Evolutionary conservation across 495 filamentous ascomycete species (phyloP).

Genomic region (Acidiella bohemica): DNA sequence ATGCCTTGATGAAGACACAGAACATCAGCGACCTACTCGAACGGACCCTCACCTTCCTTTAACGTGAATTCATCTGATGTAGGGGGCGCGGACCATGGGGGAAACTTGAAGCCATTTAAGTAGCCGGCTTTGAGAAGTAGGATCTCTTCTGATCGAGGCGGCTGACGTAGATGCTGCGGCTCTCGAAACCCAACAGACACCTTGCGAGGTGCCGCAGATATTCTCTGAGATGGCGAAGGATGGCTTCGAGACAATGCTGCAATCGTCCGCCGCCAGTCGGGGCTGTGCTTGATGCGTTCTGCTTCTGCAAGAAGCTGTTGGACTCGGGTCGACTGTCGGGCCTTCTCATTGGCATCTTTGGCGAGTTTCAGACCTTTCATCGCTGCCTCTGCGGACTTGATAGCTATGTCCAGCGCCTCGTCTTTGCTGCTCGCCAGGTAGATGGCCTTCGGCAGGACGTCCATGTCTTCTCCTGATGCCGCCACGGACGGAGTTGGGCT

Average conservation of each 20-base stretch:
- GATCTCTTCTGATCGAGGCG: slow-evolving; percentile 62
- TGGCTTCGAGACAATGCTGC: no score
- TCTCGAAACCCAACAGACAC: no score
- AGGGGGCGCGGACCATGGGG: slow-evolving; percentile 60
- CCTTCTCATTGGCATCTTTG: slow-evolving; percentile 39
- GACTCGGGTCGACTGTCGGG: slow-evolving; percentile 48
- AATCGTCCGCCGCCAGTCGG: slow-evolving; percentile 4
- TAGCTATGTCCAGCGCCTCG: slow-evolving; percentile 57
- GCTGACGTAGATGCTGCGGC: slow-evolving; percentile 19
- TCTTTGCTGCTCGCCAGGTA: slow-evolving; percentile 44
- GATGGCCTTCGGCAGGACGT: no score
- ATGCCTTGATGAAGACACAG: background rate
- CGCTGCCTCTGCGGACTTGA: slow-evolving; percentile 61
- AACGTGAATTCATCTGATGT: slow-evolving; percentile 39
- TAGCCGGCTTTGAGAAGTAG: slow-evolving; percentile 64
- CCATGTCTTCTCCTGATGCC: no score
- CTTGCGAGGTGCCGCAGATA: background rate
- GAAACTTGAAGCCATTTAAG: slow-evolving; percentile 67
- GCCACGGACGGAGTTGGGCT: no score
- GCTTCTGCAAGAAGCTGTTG: slow-evolving; percentile 51
- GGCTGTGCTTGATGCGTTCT: slow-evolving; percentile 54
- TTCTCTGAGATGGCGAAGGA: background rate
- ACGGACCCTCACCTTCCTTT: slow-evolving; percentile 29
- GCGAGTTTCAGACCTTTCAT: slow-evolving; percentile 56
- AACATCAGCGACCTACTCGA: slow-evolving; percentile 38